Conservation (phyloP, 1,284 basidiomycete species). For the Rhodotorula sp. region DNA sequence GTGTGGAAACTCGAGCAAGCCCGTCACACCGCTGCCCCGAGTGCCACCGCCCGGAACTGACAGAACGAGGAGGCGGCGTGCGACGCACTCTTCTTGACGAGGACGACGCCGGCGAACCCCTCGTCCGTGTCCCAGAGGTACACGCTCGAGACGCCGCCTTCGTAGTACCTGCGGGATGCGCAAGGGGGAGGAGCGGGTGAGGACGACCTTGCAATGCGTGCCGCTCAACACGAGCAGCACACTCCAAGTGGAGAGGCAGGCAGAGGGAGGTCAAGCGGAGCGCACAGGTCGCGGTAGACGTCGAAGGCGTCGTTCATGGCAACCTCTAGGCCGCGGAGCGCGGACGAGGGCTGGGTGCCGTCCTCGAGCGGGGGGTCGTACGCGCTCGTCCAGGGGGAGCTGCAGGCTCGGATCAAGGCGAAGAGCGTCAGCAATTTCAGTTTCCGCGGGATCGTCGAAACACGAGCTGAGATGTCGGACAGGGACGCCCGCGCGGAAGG, state of each 20-base stretch:
- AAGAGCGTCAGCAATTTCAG: too few species aligned
- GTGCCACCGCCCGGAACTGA: neutral
- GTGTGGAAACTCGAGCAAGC: neutral
- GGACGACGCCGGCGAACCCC: slow-evolving; percentile 93
- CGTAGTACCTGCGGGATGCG: slow-evolving; percentile 82
- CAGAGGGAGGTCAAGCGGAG: too few species aligned
- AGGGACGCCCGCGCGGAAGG: neutral
- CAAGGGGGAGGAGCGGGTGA: too few species aligned
- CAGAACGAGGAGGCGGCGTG: neutral
- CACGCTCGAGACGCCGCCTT: slow-evolving; percentile 94
- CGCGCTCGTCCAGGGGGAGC: slow-evolving; percentile 93
- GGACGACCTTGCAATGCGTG: too few species aligned
- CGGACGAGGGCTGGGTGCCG: slow-evolving; percentile 78
- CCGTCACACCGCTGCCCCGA: too few species aligned
- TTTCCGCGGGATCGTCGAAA: too few species aligned
- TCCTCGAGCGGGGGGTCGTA: slow-evolving; percentile 87
- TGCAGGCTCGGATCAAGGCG: too few species aligned
- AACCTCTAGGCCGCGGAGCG: slow-evolving; percentile 87
- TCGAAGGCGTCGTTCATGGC: slow-evolving; percentile 95
- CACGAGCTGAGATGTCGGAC: too few species aligned
- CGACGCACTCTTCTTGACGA: slow-evolving; percentile 87
- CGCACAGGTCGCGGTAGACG: slow-evolving; percentile 90
- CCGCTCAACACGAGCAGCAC: too few species aligned
- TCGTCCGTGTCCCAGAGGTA: slow-evolving; percentile 99
- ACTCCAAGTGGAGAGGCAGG: neutral